Evolutionary conservation across 2,329 filamentous ascomycete genomes (phyloP).

Genomic region (Cladosporium austrohemisphaericum): DNA sequence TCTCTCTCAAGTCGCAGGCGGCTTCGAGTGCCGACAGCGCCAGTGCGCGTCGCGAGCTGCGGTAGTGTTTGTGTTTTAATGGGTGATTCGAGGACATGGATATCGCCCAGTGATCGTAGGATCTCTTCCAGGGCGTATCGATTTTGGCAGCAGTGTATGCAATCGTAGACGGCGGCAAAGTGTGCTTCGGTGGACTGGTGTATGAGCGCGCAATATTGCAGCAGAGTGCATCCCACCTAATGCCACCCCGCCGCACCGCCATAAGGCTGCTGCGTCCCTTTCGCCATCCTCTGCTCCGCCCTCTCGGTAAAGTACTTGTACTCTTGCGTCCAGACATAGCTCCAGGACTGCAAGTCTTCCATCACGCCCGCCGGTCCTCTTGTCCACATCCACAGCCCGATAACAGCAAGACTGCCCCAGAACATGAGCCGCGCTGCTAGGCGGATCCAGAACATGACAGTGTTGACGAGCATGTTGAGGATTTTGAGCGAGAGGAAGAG

Average conservation of each 20-base stretch:
- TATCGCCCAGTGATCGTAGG: too few species aligned
- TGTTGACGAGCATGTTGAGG: conserved; percentile 64
- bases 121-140: too few species aligned
- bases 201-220: too few species aligned
- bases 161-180: too few species aligned
- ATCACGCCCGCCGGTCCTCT: conserved; percentile 63
- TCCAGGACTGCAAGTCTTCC: conserved; percentile 49
- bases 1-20: too few species aligned
- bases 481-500: conserved; percentile 64
- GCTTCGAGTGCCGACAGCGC: too few species aligned
- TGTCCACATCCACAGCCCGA: conserved; percentile 55
- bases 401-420: conserved; percentile 57
- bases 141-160: too few species aligned
- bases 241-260: not conserved
- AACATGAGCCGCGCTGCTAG: conserved; percentile 61
- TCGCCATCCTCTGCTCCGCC: conserved; percentile 18
- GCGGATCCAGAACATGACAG: conserved; percentile 74
- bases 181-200: too few species aligned
- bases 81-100: too few species aligned
- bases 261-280: conserved; percentile 19
- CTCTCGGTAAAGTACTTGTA: conserved; percentile 5
- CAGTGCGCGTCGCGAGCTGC: too few species aligned
- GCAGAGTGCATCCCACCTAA: too few species aligned
- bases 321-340: conserved; percentile 1
- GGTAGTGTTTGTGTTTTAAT: too few species aligned